Percentiles rank a stretch among this genome's conserved stretches.
Evolutionary conservation across 129 eudicot genomes (phyloP).

Genomic region (Helianthus tuberosus): DNA sequence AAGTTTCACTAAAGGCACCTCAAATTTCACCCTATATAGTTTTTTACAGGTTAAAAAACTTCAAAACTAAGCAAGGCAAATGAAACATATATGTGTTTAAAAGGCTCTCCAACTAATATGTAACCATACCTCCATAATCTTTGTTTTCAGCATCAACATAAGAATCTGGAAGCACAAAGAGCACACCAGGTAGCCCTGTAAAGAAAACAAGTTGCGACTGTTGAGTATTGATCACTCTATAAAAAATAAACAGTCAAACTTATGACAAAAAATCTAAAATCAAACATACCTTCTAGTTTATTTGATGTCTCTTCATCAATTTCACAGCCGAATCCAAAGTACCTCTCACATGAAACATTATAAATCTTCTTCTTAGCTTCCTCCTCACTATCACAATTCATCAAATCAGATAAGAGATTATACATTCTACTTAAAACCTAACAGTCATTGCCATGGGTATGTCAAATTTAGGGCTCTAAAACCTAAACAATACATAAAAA

Average conservation of each 20-base stretch:
- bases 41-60: too few relatives aligned
- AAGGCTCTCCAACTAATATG: not conserved
- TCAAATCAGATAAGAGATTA: not conserved
- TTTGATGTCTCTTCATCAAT: conserved; percentile 97
- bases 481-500: not conserved
- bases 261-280: not conserved
- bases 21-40: too few relatives aligned
- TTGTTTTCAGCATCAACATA: conserved; percentile 96
- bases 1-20: too few relatives aligned
- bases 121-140: conserved; percentile 81
- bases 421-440: not conserved
- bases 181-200: conserved; percentile 91
- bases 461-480: not conserved
- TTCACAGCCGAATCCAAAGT: conserved; percentile 96
- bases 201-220: not conserved
- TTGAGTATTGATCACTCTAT: not conserved
- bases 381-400: conserved; percentile 59
- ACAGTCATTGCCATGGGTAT: not conserved
- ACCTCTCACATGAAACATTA: conserved; percentile 94
- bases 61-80: too few relatives aligned
- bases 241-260: not conserved
- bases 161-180: conserved; percentile 94
- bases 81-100: not conserved
- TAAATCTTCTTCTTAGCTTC: conserved; percentile 94
- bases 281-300: conserved; percentile 76